Percentiles rank a stretch among this genome's conserved stretches.
Evolutionary conservation across 331 rosid species (phyloP).

Genomic region (Dryas integrifolia): DNA sequence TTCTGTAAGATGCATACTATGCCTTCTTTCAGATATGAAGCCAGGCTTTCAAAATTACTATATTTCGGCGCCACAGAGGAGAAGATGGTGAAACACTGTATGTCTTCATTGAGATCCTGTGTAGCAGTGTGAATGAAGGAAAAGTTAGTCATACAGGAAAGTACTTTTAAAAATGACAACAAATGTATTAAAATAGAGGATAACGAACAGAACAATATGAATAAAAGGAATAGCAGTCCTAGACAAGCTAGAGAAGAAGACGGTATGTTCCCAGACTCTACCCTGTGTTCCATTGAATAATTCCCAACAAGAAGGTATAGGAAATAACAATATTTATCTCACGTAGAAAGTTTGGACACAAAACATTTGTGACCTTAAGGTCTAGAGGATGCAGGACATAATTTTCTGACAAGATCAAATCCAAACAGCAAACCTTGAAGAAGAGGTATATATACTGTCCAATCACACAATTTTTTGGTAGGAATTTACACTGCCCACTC

Average conservation of each 20-base stretch:
- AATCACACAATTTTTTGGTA: neutral
- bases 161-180: neutral
- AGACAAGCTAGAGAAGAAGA: neutral
- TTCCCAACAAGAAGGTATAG: neutral
- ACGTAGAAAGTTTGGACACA: too few relatives aligned
- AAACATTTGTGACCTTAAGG: neutral
- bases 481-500: slow-evolving; percentile 4
- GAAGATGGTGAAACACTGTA: neutral
- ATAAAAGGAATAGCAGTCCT: neutral
- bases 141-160: neutral
- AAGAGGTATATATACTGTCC: neutral
- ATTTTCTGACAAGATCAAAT: neutral
- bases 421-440: neutral
- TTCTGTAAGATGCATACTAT: neutral
- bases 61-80: slow-evolving; percentile 1
- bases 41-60: neutral
- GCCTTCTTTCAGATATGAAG: neutral
- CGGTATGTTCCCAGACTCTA: neutral
- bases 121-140: too few relatives aligned
- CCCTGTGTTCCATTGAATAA: neutral
- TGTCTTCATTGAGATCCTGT: neutral
- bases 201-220: neutral
- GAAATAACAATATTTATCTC: too few relatives aligned
- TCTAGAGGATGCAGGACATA: neutral
- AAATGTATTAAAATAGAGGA: neutral